These are phyloP conservation scores for Neonectria neomacrospora DNA, from an alignment of 2,329 filamentous ascomycete genomes.

Conservation along the genomic window DNA sequence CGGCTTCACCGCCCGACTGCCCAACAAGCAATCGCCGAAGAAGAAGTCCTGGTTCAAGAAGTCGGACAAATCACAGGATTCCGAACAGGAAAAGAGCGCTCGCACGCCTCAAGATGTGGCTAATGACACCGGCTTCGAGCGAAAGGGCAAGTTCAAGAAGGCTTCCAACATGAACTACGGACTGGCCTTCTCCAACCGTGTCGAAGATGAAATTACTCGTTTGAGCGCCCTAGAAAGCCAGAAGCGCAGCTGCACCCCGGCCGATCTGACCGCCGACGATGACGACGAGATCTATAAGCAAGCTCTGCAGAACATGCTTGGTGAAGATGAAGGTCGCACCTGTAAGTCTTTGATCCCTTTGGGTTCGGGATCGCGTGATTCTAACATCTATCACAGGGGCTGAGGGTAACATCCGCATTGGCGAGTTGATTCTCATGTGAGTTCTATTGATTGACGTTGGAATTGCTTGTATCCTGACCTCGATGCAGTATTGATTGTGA, in stretches of 20 bases:
- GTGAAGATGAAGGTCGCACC: slow-evolving; percentile 61
- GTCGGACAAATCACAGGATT: not conserved
- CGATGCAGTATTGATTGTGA: slow-evolving; percentile 66
- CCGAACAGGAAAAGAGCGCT: not conserved
- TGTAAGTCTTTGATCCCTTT: slow-evolving; percentile 36
- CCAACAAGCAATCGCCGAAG: slow-evolving; percentile 51
- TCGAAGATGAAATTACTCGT: slow-evolving; percentile 62
- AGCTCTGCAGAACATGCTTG: slow-evolving; percentile 58
- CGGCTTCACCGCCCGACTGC: slow-evolving; percentile 65
- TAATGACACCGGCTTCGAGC: slow-evolving; percentile 61
- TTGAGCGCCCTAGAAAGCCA: slow-evolving; percentile 36
- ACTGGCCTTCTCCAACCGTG: slow-evolving; percentile 63
- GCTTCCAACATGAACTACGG: slow-evolving; percentile 77
- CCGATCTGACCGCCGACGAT: slow-evolving; percentile 58
- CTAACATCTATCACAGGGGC: slow-evolving; percentile 50
- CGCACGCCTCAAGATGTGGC: slow-evolving; percentile 38
- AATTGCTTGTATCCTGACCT: not conserved
- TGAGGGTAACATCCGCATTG: slow-evolving; percentile 66
- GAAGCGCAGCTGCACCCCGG: slow-evolving; percentile 41
- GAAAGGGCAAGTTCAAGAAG: slow-evolving; percentile 72
- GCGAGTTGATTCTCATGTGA: slow-evolving; percentile 67
- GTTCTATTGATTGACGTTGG: not conserved
- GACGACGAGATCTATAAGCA: slow-evolving; percentile 57
- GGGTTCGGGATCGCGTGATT: not conserved
- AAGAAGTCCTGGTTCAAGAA: slow-evolving; percentile 54